Evolutionary conservation across 106 monocot genomes (phyloP).

Genomic region (Apostasia shenzhenica): DNA sequence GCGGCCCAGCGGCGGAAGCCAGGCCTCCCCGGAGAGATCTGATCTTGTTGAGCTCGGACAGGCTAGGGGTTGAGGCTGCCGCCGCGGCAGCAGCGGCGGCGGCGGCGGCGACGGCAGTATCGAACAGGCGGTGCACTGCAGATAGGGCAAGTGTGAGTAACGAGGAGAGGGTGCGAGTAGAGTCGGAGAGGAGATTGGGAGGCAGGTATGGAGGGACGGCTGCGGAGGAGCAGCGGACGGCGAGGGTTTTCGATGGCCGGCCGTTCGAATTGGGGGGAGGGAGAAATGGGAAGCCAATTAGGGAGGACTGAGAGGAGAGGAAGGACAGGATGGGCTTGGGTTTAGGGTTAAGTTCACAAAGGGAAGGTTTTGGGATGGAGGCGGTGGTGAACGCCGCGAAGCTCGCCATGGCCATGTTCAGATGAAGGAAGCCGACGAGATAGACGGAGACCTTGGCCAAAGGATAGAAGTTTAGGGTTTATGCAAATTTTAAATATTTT

Average conservation of each 20-base stretch:
- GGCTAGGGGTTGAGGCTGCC: constrained; percentile 5
- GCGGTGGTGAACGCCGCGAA: neutral
- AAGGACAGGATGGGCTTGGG: neutral
- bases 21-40: neutral
- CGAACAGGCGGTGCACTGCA: constrained; percentile 5
- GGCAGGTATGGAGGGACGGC: constrained; percentile 5
- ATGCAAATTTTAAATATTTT: too few relatives aligned
- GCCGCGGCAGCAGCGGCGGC: constrained; percentile 8
- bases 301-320: neutral
- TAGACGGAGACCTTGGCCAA: too few relatives aligned
- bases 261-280: neutral
- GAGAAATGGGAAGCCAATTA: neutral
- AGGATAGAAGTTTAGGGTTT: too few relatives aligned
- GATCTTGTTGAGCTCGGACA: neutral
- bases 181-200: constrained; percentile 5
- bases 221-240: neutral
- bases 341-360: constrained; percentile 10
- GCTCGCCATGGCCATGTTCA: constrained; percentile 1
- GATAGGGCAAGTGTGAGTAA: constrained; percentile 21
- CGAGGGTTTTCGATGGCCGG: neutral
- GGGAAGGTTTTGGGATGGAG: neutral
- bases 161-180: constrained; percentile 17
- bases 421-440: too few relatives aligned
- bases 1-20: constrained; percentile 16
- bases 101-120: neutral